These are phyloP conservation scores for Diaporthe aspalathi DNA, from an alignment of 2,329 filamentous ascomycete genomes.

Conservation along the genomic window DNA sequence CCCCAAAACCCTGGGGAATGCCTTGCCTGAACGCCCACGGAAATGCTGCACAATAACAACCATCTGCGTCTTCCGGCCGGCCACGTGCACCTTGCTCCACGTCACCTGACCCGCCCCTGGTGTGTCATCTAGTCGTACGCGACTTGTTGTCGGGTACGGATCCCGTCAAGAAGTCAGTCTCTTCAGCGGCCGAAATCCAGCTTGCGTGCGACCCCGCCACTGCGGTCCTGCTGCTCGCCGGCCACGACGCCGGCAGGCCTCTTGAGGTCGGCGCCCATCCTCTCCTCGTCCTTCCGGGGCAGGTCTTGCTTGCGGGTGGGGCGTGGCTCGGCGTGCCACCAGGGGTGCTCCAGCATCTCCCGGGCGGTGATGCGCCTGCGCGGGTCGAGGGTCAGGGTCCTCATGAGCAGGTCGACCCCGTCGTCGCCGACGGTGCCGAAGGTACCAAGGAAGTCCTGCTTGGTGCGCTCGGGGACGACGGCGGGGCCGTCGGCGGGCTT, in stretches of 20 bases:
- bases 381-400: slow-evolving; percentile 88
- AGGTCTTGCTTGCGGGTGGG: slow-evolving; percentile 86
- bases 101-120: background rate
- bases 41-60: background rate
- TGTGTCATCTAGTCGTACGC: background rate
- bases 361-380: slow-evolving; percentile 81
- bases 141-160: background rate
- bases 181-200: slow-evolving; percentile 75
- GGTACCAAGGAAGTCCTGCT: slow-evolving; percentile 77
- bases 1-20: background rate
- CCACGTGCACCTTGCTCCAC: background rate
- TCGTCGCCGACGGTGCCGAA: slow-evolving; percentile 85
- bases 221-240: slow-evolving; percentile 68
- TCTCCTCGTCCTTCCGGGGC: slow-evolving; percentile 79
- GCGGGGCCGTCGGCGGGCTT: slow-evolving; percentile 64
- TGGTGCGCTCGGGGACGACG: slow-evolving; percentile 69
- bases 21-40: slow-evolving; percentile 1
- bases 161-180: slow-evolving; percentile 44
- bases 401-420: slow-evolving; percentile 89
- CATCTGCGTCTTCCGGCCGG: no score
- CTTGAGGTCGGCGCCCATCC: slow-evolving; percentile 85
- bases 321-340: slow-evolving; percentile 86
- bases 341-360: slow-evolving; percentile 82
- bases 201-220: slow-evolving; percentile 83
- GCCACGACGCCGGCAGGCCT: slow-evolving; percentile 75